Percentiles rank a stretch among this genome's conserved stretches.
These are phyloP conservation scores for Phyllachora maydis DNA, from an alignment of 2,329 filamentous ascomycete genomes.

Conservation along the genomic window DNA sequence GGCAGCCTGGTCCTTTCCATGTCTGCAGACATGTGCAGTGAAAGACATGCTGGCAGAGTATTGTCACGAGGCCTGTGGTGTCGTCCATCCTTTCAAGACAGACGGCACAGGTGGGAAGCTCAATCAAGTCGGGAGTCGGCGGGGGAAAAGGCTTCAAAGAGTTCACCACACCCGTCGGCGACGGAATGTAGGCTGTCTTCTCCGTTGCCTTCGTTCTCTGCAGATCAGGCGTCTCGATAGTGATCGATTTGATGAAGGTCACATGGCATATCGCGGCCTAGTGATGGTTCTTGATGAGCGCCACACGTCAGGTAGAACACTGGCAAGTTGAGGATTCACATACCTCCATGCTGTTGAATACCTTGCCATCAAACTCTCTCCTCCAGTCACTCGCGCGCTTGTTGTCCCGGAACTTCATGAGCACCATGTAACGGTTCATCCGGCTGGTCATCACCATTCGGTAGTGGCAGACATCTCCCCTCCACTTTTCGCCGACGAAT, in stretches of 20 bases:
- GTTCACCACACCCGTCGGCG: conserved; percentile 15
- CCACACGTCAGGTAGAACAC: conserved; percentile 1
- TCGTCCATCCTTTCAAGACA: conserved; percentile 98
- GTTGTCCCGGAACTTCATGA: conserved; percentile 77
- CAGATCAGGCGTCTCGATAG: conserved; percentile 49
- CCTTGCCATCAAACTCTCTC: conserved; percentile 73
- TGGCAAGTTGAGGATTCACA: conserved; percentile 3
- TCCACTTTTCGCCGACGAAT: conserved; percentile 75
- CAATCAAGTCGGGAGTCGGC: conserved; percentile 64
- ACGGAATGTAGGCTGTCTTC: conserved; percentile 36
- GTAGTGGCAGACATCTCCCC: conserved; percentile 77
- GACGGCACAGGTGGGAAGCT: conserved; percentile 88
- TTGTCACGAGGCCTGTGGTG: conserved; percentile 83
- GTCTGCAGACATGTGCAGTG: conserved; percentile 92
- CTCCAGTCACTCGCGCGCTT: conserved; percentile 62
- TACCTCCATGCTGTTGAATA: conserved; percentile 84
- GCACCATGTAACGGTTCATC: conserved; percentile 81
- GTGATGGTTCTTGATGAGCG: conserved; percentile 6
- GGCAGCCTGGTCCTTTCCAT: conserved; percentile 86
- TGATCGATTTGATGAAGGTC: conserved; percentile 83
- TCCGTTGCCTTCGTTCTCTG: conserved; percentile 8
- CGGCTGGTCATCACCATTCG: conserved; percentile 79
- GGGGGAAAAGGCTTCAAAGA: conserved; percentile 39
- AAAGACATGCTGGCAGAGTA: conserved; percentile 93
- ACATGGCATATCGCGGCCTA: conserved; percentile 88